phyloP scores from a whole-genome alignment of 2,329 filamentous ascomycete genomes.

The Huntiella bhutanensis region DNA sequence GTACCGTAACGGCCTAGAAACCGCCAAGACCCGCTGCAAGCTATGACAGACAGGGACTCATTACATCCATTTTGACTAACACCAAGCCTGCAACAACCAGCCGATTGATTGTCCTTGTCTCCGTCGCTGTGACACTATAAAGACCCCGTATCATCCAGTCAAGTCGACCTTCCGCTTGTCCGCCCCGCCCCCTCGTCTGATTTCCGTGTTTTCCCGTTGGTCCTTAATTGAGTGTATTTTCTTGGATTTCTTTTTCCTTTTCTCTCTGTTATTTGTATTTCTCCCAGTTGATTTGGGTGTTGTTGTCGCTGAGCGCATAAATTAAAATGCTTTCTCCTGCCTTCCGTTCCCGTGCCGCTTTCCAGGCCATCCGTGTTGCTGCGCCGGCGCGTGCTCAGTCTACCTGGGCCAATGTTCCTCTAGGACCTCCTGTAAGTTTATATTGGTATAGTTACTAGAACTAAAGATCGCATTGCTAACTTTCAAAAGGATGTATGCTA shows the following conservation, averaged over 20 bases:
- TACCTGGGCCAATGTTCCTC: constrained; percentile 76
- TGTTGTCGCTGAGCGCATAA: constrained; percentile 5
- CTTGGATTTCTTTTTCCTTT: not conserved
- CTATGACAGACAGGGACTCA: too few relatives aligned
- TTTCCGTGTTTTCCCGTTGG: not conserved
- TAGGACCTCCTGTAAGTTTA: constrained; percentile 73
- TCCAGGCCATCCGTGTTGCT: constrained; percentile 21
- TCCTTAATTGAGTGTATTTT: not conserved
- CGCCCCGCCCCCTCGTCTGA: not conserved
- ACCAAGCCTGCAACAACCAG: too few relatives aligned
- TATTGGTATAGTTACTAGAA: not conserved
- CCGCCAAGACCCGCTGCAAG: too few relatives aligned
- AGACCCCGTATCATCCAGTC: too few relatives aligned
- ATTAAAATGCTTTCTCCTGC: constrained; percentile 26
- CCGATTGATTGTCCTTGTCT: too few relatives aligned
- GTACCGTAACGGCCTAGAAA: too few relatives aligned
- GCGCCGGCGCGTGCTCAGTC: constrained; percentile 41
- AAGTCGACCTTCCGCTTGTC: constrained; percentile 3
- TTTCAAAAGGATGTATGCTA: constrained; percentile 9
- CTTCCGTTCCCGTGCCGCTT: constrained; percentile 25
- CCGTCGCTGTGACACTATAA: too few relatives aligned
- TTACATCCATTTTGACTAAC: too few relatives aligned
- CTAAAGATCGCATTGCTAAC: constrained; percentile 4
- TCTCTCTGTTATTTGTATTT: not conserved
- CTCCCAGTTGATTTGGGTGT: constrained; percentile 6